These are phyloP conservation scores for Clathrus columnatus DNA, from an alignment of 768 basidiomycete genomes.

Conservation along the genomic window DNA sequence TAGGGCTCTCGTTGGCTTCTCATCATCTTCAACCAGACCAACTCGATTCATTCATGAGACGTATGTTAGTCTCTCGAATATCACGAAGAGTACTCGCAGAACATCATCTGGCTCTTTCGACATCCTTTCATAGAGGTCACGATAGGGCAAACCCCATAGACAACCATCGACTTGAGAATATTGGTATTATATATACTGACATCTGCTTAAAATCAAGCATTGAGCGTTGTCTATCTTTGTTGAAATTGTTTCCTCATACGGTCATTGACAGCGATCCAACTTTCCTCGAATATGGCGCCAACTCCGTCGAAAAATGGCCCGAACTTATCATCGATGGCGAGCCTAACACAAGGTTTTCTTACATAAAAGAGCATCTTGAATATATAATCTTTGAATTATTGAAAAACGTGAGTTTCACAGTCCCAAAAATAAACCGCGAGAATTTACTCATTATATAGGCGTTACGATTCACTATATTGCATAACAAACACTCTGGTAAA, in stretches of 20 bases:
- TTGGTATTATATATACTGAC: constrained; percentile 79
- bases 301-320: constrained; percentile 38
- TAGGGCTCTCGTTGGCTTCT: constrained; percentile 80
- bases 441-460: constrained; percentile 35
- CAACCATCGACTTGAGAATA: constrained; percentile 41
- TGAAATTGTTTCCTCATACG: constrained; percentile 40
- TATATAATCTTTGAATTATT: constrained; percentile 86
- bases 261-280: constrained; percentile 30
- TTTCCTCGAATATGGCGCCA: constrained; percentile 11
- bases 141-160: constrained; percentile 22
- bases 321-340: constrained; percentile 69
- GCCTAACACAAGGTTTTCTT: constrained; percentile 60
- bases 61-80: constrained; percentile 87
- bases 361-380: constrained; percentile 85
- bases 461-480: constrained; percentile 51
- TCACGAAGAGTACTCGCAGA: constrained; percentile 83
- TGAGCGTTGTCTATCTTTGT: constrained; percentile 52
- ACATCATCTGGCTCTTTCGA: constrained; percentile 79
- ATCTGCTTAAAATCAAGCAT: constrained; percentile 63
- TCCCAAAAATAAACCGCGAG: neutral
- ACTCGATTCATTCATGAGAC: constrained; percentile 79
- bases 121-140: constrained; percentile 33
- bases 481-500: neutral
- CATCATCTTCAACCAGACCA: constrained; percentile 68
- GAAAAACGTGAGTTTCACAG: constrained; percentile 57